These are phyloP conservation scores for Clonostachys rosea DNA, from an alignment of 2,329 filamentous ascomycete genomes.

Conservation along the genomic window DNA sequence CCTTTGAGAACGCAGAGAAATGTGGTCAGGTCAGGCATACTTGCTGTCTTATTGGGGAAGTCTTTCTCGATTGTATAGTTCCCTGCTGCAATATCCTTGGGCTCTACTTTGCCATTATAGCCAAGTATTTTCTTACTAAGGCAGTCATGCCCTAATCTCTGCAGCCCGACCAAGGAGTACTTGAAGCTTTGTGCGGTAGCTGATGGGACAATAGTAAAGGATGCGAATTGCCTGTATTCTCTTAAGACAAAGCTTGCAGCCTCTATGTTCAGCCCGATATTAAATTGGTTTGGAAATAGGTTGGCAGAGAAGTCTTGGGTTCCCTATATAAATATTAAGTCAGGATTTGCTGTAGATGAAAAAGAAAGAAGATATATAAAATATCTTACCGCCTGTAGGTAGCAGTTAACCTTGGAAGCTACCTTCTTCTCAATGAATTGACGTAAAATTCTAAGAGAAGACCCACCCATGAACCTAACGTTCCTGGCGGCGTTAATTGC, in stretches of 20 bases:
- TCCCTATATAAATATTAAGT: not conserved
- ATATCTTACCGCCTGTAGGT: not conserved
- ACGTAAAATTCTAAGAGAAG: not conserved
- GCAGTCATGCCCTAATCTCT: slow-evolving; percentile 6
- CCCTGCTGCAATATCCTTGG: slow-evolving; percentile 8
- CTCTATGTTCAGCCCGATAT: not conserved
- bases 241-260: not conserved
- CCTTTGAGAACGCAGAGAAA: slow-evolving; percentile 8
- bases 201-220: slow-evolving; percentile 8
- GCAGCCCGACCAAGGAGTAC: slow-evolving; percentile 9
- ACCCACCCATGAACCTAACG: not conserved
- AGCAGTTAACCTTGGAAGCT: not conserved
- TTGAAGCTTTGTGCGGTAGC: slow-evolving; percentile 13
- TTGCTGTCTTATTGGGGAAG: slow-evolving; percentile 6
- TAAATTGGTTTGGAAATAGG: not conserved
- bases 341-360: too few species aligned
- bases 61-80: slow-evolving; percentile 8
- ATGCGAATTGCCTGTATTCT: not conserved
- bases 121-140: slow-evolving; percentile 11
- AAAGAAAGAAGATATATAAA: not conserved
- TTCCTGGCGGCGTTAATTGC: not conserved
- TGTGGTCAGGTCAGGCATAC: slow-evolving; percentile 12
- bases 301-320: not conserved
- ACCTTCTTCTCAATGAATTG: not conserved
- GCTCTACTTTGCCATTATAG: slow-evolving; percentile 13